A percentile compares a stretch with the other conserved stretches of the same genome.
Conservation (phyloP, 2,329 filamentous ascomycete genomes). For the Grosmannia clavigera region DNA sequence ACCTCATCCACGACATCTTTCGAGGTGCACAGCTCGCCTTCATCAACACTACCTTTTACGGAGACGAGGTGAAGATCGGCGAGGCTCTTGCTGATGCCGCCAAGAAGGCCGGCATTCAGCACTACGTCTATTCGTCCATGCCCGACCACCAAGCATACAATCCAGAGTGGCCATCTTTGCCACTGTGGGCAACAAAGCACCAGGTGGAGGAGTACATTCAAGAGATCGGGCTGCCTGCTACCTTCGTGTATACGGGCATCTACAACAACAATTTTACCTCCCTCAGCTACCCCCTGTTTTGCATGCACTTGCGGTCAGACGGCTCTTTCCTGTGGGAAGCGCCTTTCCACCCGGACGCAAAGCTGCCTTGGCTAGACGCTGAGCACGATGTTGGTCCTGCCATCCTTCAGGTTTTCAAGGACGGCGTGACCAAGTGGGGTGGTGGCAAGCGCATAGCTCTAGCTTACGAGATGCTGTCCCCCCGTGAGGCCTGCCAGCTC, state of each 20-base stretch:
- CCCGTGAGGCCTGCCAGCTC: conserved; percentile 65
- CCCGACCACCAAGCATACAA: conserved; percentile 81
- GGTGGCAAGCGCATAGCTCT: conserved; percentile 60
- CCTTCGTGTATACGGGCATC: conserved; percentile 91
- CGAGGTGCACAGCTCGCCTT: conserved; percentile 78
- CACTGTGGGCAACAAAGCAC: conserved; percentile 87
- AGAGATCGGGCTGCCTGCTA: conserved; percentile 69
- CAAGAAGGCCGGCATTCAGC: conserved; percentile 69
- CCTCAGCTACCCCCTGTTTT: conserved; percentile 82
- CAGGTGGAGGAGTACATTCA: conserved; percentile 85
- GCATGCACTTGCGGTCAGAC: conserved; percentile 77
- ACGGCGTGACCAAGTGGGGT: conserved; percentile 79
- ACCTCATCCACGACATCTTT: conserved; percentile 68
- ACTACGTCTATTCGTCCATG: conserved; percentile 96
- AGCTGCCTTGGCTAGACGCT: conserved; percentile 88
- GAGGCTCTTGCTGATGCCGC: conserved; percentile 81
- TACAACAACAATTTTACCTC: conserved; percentile 99
- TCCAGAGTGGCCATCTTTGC: conserved; percentile 65
- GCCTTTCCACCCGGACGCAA: conserved; percentile 80
- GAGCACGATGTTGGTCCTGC: conserved; percentile 93
- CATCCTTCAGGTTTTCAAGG: conserved; percentile 88
- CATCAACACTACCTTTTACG: conserved; percentile 96
- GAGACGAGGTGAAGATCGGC: conserved; percentile 84
- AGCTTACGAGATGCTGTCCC: conserved; percentile 81
- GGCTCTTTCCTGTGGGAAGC: conserved; percentile 88